Evolutionary conservation across 768 basidiomycete genomes (phyloP).

Genomic region (Boletales sp.): DNA sequence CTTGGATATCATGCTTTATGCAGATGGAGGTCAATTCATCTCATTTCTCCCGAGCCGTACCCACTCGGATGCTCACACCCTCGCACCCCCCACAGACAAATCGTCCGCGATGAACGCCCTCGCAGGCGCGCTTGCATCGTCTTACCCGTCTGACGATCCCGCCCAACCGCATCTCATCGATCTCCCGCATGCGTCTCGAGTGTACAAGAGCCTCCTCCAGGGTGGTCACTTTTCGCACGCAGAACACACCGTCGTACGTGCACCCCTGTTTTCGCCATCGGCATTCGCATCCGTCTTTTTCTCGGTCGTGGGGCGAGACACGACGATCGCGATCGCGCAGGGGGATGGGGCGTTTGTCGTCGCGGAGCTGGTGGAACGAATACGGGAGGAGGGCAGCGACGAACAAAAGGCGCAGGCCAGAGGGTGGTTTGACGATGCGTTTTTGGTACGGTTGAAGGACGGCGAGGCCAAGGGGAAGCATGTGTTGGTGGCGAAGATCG

Average conservation of each 20-base stretch:
- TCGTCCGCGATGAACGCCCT: constrained; percentile 56
- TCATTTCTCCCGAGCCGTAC: neutral
- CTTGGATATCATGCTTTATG: constrained; percentile 78
- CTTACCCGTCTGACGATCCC: constrained; percentile 54
- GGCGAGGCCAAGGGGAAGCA: constrained; percentile 67
- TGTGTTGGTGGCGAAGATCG: constrained; percentile 60
- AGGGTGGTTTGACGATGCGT: constrained; percentile 54
- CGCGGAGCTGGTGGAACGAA: constrained; percentile 64
- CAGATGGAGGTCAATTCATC: constrained; percentile 60
- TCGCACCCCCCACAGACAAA: constrained; percentile 55
- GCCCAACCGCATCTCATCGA: constrained; percentile 66
- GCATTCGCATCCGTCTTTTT: constrained; percentile 62
- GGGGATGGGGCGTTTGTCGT: constrained; percentile 73
- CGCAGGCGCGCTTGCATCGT: constrained; percentile 48
- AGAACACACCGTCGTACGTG: constrained; percentile 49
- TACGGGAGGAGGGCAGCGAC: constrained; percentile 39
- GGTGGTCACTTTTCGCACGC: constrained; percentile 83
- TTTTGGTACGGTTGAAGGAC: constrained; percentile 44
- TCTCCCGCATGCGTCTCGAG: constrained; percentile 73
- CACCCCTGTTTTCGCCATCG: constrained; percentile 52
- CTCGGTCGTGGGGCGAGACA: constrained; percentile 48
- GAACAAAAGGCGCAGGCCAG: constrained; percentile 45
- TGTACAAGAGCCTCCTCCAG: constrained; percentile 88
- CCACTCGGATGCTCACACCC: neutral
- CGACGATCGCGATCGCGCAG: constrained; percentile 51